Conservation (phyloP, 78 protist species). For the Cavenderia fasciculata region DNA sequence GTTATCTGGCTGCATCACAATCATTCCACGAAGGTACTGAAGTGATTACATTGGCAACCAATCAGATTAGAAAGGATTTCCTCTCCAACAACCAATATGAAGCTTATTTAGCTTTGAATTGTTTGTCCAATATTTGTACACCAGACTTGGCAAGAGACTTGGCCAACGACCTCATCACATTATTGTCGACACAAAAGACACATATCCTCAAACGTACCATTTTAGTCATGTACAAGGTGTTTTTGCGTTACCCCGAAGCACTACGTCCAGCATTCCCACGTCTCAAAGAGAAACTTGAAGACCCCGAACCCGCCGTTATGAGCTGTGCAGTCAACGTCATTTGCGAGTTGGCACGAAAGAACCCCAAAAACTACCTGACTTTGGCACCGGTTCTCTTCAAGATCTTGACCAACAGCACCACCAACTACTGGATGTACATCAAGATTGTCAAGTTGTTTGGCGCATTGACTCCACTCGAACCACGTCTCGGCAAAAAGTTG, state of each 20-base stretch:
- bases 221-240: constrained; percentile 89
- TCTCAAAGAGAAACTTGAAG: constrained; percentile 92
- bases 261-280: constrained; percentile 96
- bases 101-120: constrained; percentile 91
- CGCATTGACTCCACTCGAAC: constrained; percentile 94
- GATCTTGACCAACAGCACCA: constrained; percentile 78
- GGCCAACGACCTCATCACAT: constrained; percentile 90
- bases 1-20: constrained; percentile 94
- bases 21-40: constrained; percentile 90
- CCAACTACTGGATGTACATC: constrained; percentile 97
- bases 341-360: constrained; percentile 96
- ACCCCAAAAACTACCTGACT: constrained; percentile 96
- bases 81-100: constrained; percentile 86
- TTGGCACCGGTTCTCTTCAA: constrained; percentile 94
- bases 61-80: constrained; percentile 94
- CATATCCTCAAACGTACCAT: constrained; percentile 92
- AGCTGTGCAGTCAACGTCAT: constrained; percentile 96
- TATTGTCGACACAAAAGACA: constrained; percentile 79
- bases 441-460: constrained; percentile 96
- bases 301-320: constrained; percentile 90
- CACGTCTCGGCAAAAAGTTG: constrained; percentile 93
- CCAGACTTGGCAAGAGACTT: constrained; percentile 95
- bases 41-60: constrained; percentile 93
- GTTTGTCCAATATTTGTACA: constrained; percentile 92
- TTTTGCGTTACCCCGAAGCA: constrained; percentile 95